Base-by-base conservation (phyloP, 2,329 filamentous ascomycete genomes). In the Biscogniauxia mediterranea region DNA sequence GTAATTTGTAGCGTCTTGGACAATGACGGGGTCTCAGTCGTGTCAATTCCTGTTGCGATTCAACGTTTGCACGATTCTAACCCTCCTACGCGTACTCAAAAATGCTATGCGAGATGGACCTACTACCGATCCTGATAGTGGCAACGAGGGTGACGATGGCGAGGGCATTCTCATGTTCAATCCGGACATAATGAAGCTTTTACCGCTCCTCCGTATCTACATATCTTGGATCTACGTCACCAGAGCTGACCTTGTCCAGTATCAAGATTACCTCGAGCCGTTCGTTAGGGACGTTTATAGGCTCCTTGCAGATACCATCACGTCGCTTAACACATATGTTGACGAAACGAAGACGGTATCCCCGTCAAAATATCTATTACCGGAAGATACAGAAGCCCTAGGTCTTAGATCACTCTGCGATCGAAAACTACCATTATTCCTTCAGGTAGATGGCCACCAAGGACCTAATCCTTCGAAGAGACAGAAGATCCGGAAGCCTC, bases 61-160 rank as follows among this genome's bases (percentile, higher is more conserved):
- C 63, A 97, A 96, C 70, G 80, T 92, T 54, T 89, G 89, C 56
- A 92, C 89, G 9, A 89, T 96, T 69, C 85, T 88, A 59, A 84
- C 85, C 0, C 80, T 97, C 32, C 83, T 93, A 53, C 87, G 89
- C 57, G 79, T 89, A 26, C 80, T 96, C 42, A 81, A 89, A 64
- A 82, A 85, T n/a, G 89, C 92, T 68, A 80, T 96, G 2, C 83
- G 87, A 59, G 81, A 86, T 73, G 54, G 71, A 21, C 60, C 60
- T 28, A 61, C 64, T 25, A 68, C 64, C n/a, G 64, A 68, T 51
- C 64, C 69, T 5, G 59, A 62, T 2, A 63, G 70, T 50, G 70
- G 68, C 9, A 61, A 65, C 15, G 61, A 61, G 46, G 59, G 68
- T 13, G 68, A 70, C 42, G 58, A 63, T 54, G 58, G 57, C 19